These are phyloP conservation scores for Yarrowia bubula DNA, from an alignment of 805 yeast genomes.

Conservation along the genomic window DNA sequence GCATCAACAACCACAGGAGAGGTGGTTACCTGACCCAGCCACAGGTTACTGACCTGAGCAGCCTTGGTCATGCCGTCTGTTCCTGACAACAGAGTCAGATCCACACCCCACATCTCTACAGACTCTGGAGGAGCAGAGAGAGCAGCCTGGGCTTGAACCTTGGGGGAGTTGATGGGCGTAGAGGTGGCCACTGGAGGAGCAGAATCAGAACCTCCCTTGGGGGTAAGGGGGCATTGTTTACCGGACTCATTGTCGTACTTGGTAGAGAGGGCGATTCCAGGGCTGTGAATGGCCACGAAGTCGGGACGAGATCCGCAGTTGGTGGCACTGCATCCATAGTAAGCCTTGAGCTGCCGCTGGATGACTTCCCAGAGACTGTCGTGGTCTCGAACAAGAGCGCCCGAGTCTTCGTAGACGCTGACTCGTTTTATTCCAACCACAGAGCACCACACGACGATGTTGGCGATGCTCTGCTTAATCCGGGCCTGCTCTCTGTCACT, in stretches of 20 bases:
- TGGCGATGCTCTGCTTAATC: slow-evolving; percentile 24
- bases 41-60: not conserved
- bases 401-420: slow-evolving; percentile 27
- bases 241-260: not conserved
- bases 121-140: not conserved
- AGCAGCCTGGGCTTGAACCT: not conserved
- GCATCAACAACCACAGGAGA: not conserved
- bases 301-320: slow-evolving; percentile 15
- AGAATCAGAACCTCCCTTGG: slow-evolving; percentile 7
- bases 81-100: slow-evolving; percentile 1
- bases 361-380: slow-evolving; percentile 20
- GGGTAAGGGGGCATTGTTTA: not conserved
- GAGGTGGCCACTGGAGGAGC: not conserved
- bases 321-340: slow-evolving; percentile 12
- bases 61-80: slow-evolving; percentile 1
- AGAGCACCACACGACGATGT: slow-evolving; percentile 27
- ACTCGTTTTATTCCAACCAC: slow-evolving; percentile 16
- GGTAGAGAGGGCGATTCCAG: not conserved
- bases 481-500: slow-evolving; percentile 22
- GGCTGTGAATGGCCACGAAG: slow-evolving; percentile 8
- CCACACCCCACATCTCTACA: slow-evolving; percentile 16
- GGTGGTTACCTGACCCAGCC: not conserved
- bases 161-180: not conserved
- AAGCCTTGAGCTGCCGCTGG: slow-evolving; percentile 7
- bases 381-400: not conserved